Base-by-base conservation (phyloP, 257 asterid species). In the Lycium ferocissimum region DNA sequence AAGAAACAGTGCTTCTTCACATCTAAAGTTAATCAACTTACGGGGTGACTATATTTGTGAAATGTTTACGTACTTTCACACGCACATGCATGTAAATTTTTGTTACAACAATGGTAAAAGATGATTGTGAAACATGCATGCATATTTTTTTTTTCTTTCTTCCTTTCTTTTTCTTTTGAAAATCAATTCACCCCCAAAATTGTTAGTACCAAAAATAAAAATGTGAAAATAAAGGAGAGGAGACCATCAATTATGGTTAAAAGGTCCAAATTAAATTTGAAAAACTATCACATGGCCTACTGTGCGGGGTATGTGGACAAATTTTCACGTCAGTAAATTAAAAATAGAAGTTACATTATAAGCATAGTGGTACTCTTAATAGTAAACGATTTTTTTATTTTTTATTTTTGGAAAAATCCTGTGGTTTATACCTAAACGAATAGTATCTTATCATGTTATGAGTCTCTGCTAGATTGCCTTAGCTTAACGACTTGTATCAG, bases 1-100 rank as follows among this genome's bases (percentile, higher is more conserved):
- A 51, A 51, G 81, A 76, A 76, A 51, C 38, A 76, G 20, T 76
- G 45, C 14, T 51, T 75, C 62, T 76, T 51, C 62, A 51, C 45
- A 1, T 76, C 45, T 76, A 76, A 76, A 49, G 22, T 51, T 76
- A 5, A 45, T 73, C 59, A 73, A 20, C 59, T 73, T 20, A 73
- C 3, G 63, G 62, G 81, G 26, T 76, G 47, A 51, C 58, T 26
- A 51, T 76, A 11, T 76, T 76, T 22, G 47, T 76, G 81, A 76
- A 49, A 76, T 10, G 2, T 76, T 15, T 20, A 76, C 63, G 43
- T 51, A 76, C 47, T 7, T 75, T 75, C 38, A 73, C 38, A 20
- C 80, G 40, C 54, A 2, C 18, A 47, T 33, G 73, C 73, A 18
- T 43, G 17, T 40, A 43, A 71, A 0, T 6, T 40, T 40, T 43